A percentile compares a stretch with the other conserved stretches of the same genome.
These are phyloP conservation scores for Talaromyces pinophilus DNA, from an alignment of 2,329 filamentous ascomycete genomes.

Conservation along the genomic window DNA sequence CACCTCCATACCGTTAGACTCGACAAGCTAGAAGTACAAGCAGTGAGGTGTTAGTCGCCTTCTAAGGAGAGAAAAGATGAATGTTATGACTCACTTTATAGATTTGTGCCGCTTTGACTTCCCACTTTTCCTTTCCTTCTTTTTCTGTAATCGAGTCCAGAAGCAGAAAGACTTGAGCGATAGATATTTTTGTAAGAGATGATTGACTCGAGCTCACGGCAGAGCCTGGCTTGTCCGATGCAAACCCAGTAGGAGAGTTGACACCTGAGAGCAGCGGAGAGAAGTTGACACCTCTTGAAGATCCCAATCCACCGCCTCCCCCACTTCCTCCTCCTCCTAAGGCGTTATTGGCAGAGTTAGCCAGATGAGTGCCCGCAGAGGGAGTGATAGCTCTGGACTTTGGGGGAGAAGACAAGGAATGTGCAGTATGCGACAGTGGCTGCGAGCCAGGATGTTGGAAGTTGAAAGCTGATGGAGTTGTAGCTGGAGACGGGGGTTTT, in stretches of 20 bases:
- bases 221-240: slow-evolving; percentile 50
- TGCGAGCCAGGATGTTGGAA: slow-evolving; percentile 57
- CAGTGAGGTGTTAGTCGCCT: not conserved
- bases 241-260: slow-evolving; percentile 56
- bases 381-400: slow-evolving; percentile 58
- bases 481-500: slow-evolving; percentile 55
- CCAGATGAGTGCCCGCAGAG: slow-evolving; percentile 57
- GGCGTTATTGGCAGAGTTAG: slow-evolving; percentile 57
- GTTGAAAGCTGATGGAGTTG: slow-evolving; percentile 57
- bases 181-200: slow-evolving; percentile 85
- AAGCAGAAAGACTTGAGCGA: slow-evolving; percentile 92
- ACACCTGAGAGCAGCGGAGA: slow-evolving; percentile 60
- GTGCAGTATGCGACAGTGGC: slow-evolving; percentile 52
- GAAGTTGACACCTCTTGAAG: slow-evolving; percentile 59
- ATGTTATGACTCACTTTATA: slow-evolving; percentile 67
- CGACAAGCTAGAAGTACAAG: slow-evolving; percentile 68
- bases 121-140: slow-evolving; percentile 88
- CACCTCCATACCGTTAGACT: slow-evolving; percentile 99
- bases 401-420: slow-evolving; percentile 57
- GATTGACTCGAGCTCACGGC: slow-evolving; percentile 52
- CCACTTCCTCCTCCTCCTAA: slow-evolving; percentile 53
- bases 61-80: not conserved
- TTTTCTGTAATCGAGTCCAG: slow-evolving; percentile 94
- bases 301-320: slow-evolving; percentile 57
- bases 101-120: slow-evolving; percentile 86